phyloP scores from a whole-genome alignment of 2,329 filamentous ascomycete species.

The Ophiostoma perfectum region DNA sequence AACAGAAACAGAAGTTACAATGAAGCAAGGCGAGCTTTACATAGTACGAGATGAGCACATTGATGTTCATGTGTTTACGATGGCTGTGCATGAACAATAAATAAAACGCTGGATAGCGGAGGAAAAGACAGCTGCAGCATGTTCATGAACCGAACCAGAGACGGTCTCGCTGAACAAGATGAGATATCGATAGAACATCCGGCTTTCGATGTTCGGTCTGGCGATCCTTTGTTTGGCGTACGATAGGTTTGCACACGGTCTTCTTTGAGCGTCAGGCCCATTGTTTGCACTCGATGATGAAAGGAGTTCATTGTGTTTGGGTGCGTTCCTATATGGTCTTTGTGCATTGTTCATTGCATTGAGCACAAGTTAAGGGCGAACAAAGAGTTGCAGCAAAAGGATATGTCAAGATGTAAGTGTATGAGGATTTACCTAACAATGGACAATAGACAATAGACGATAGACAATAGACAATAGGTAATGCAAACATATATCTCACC shows the following conservation, averaged over 20 bases:
- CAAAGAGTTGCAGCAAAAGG: no score
- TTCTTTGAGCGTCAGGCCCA: not conserved
- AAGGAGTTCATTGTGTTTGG: no score
- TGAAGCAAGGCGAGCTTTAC: not conserved
- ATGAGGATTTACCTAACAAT: no score
- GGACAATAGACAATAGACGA: not conserved
- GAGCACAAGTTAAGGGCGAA: no score
- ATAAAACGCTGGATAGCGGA: no score
- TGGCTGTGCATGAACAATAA: not conserved
- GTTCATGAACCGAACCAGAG: not conserved
- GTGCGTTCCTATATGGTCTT: no score
- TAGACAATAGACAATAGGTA: not conserved
- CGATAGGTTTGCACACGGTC: not conserved
- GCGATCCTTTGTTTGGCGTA: not conserved
- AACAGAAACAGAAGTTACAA: not conserved
- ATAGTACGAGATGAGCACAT: not conserved
- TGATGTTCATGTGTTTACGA: not conserved
- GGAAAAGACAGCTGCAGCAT: not conserved
- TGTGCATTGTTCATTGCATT: no score
- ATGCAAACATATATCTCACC: no score
- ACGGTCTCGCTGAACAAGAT: not conserved
- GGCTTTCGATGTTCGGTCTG: not conserved
- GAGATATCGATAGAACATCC: not conserved
- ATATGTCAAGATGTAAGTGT: no score
- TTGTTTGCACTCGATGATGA: no score